Percentiles rank a stretch among this genome's conserved stretches.
These are phyloP conservation scores for Cystobasidium slooffiae DNA, from an alignment of 1,284 basidiomycete species.

Conservation along the genomic window DNA sequence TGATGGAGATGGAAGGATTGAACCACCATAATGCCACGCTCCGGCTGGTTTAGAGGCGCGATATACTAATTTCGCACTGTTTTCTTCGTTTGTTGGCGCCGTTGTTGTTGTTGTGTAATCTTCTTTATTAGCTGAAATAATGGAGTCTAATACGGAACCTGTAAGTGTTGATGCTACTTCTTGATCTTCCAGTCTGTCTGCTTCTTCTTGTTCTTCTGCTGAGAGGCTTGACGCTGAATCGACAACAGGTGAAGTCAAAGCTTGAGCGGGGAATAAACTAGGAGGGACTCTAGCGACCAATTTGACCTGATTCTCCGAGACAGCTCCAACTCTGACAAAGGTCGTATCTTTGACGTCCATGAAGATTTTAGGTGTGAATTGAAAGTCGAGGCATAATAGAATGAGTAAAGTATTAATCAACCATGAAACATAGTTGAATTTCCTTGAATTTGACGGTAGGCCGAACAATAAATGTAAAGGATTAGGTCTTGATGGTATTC, in stretches of 20 bases:
- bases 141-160: constrained; percentile 24
- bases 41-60: constrained; percentile 49
- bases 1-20: constrained; percentile 8
- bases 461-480: constrained; percentile 33
- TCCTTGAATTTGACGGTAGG: neutral
- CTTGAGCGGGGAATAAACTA: constrained; percentile 12
- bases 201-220: neutral
- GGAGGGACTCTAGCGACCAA: constrained; percentile 67
- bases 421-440: constrained; percentile 43
- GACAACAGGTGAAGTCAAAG: neutral
- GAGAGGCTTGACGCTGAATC: neutral
- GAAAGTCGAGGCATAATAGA: constrained; percentile 46
- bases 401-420: constrained; percentile 48
- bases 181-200: neutral
- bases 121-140: constrained; percentile 2
- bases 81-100: neutral
- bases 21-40: constrained; percentile 48
- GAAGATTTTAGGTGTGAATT: constrained; percentile 48
- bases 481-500: constrained; percentile 31
- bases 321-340: constrained; percentile 71
- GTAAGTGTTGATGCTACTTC: neutral
- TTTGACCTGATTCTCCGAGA: constrained; percentile 68
- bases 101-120: neutral
- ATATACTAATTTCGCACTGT: constrained; percentile 46
- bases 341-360: constrained; percentile 60